phyloP scores from a whole-genome alignment of 2,329 filamentous ascomycete species.

The Cercospora janseana region DNA sequence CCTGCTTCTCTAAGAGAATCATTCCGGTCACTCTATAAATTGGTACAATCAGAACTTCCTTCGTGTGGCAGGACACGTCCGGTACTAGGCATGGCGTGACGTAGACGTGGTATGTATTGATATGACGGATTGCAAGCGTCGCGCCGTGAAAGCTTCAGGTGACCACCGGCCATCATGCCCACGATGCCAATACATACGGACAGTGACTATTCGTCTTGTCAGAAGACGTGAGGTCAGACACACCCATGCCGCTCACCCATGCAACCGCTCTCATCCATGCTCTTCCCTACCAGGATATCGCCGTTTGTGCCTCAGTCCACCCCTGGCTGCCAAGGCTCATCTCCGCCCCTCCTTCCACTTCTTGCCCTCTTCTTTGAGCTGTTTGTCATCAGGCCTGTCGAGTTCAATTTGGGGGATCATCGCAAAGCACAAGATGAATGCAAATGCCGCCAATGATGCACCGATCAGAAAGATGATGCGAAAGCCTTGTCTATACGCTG shows the following conservation, averaged over 20 bases:
- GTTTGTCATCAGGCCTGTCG: slow-evolving; percentile 21
- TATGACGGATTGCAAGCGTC: too few species aligned
- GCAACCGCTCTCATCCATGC: neutral
- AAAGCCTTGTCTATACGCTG: slow-evolving; percentile 42
- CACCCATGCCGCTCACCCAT: neutral
- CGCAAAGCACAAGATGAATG: slow-evolving; percentile 37
- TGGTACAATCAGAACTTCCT: too few species aligned
- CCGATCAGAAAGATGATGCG: slow-evolving; percentile 43
- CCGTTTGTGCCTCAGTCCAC: neutral
- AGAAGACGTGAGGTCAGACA: neutral
- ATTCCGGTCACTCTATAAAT: neutral
- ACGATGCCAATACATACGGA: too few species aligned
- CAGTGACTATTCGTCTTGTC: too few species aligned
- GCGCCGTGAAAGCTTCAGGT: too few species aligned
- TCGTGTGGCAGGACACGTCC: too few species aligned
- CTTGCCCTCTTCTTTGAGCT: slow-evolving; percentile 23
- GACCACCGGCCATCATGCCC: too few species aligned
- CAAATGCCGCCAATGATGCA: slow-evolving; percentile 39
- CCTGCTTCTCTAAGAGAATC: neutral
- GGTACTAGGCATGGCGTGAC: too few species aligned
- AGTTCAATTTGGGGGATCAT: slow-evolving; percentile 41
- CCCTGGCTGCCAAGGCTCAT: neutral
- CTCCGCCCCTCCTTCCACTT: slow-evolving; percentile 14
- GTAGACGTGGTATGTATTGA: too few species aligned
- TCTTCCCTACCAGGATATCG: neutral